Base-by-base conservation (phyloP, 1,284 basidiomycete genomes). In the Cerrena zonata region DNA sequence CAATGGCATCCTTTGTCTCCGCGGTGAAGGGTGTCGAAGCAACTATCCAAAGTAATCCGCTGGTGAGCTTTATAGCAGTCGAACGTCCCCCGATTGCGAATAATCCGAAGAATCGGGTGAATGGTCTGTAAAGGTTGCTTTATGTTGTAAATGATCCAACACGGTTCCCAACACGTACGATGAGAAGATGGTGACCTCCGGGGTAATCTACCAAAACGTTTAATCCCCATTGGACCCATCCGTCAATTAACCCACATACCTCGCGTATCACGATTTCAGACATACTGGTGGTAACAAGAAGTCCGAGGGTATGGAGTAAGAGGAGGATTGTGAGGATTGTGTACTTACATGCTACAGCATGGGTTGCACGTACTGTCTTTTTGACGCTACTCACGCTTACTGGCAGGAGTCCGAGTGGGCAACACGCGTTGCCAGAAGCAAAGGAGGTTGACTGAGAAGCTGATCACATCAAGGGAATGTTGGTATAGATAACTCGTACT, bases 1-100 rank as follows among this genome's bases (percentile, higher is more conserved):
- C 77, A 38, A 94, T 65, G 49, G 79, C 85, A 7, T 73, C 60
- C 62, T 82, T 84, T 10, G 89, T 93, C 43, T 83, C 82, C 10
- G 75, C 67, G 47, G 82, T 80, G 45, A 90, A 71, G 1, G 88
- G 86, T 2, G 89, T 90, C 2, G 88, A 91, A 2, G 89, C 90
- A 24, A 93, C 73, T 1, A 94, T 71, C 80, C 90, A 93, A 21
- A 94, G 79, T 1, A 77, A 80, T 18, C 82, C 81, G 51, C 77
- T 71, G 41, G 70, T 68, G 50, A 94, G 70, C 67, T 77, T 82
- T 62, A 94, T 75, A 1, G 91, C 91, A 0, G 88, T 94, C 1
- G 85, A 84, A 46, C 89, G 72, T 11, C 89, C 89, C 1, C 90
- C 90, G 24, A 90, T 69, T 3, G 85, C 85, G 23, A 89, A 59